Conservation (phyloP, 495 filamentous ascomycete genomes). For the Xylaria sp. region DNA sequence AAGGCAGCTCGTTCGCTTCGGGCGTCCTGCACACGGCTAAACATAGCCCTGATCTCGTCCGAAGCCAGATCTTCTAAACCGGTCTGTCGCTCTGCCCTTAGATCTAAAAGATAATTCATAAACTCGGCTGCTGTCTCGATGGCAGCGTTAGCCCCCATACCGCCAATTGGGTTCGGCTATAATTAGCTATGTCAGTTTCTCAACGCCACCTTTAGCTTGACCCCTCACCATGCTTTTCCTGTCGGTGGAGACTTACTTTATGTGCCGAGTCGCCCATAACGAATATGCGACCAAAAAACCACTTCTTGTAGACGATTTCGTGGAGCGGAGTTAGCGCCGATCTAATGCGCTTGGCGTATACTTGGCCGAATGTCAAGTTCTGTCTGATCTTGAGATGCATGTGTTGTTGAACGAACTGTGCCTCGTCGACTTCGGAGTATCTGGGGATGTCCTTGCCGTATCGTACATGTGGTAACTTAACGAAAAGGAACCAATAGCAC, state of each 20-base stretch:
- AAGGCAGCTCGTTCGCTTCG: slow-evolving; percentile 14
- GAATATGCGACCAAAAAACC: slow-evolving; percentile 40
- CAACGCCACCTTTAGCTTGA: neutral
- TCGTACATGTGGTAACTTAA: slow-evolving; percentile 35
- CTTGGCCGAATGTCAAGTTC: slow-evolving; percentile 40
- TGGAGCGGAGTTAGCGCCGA: slow-evolving; percentile 40
- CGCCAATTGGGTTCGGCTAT: slow-evolving; percentile 37
- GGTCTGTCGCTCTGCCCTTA: neutral
- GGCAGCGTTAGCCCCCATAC: slow-evolving; percentile 49
- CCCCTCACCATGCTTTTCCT: neutral
- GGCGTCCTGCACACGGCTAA: slow-evolving; percentile 18
- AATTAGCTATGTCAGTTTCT: slow-evolving; percentile 21
- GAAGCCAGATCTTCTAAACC: neutral
- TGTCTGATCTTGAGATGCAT: slow-evolving; percentile 34
- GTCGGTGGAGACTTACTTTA: slow-evolving; percentile 37
- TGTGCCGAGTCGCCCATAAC: slow-evolving; percentile 49
- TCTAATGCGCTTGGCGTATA: slow-evolving; percentile 31
- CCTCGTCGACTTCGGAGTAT: slow-evolving; percentile 43
- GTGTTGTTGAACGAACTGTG: slow-evolving; percentile 36
- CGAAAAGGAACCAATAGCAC: slow-evolving; percentile 47
- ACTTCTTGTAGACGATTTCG: slow-evolving; percentile 44
- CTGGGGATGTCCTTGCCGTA: slow-evolving; percentile 32
- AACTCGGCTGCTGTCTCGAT: slow-evolving; percentile 49
- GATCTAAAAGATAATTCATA: slow-evolving; percentile 33
- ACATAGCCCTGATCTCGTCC: slow-evolving; percentile 22